Base-by-base conservation (phyloP, 495 filamentous ascomycete genomes). In the Thermothielavioides terrestris region DNA sequence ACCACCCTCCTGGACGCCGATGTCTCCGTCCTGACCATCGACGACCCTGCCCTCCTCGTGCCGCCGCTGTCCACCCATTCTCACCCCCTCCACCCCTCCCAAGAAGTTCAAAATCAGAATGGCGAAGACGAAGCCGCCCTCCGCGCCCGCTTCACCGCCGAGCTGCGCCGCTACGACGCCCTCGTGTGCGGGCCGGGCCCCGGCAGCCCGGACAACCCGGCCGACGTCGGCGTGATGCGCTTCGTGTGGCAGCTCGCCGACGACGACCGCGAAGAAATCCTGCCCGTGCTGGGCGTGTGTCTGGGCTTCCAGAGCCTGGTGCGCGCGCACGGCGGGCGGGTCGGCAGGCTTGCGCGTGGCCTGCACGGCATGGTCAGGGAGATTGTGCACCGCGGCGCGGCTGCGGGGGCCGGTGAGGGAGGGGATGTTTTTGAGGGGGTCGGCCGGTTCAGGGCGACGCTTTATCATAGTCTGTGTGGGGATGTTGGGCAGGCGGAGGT, bases 401-500 rank as follows among this genome's bases (percentile, higher is more conserved):
- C 23, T 12, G 6, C 68, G 22, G 55, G 37, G 20, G 44, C 42
- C 5, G 40, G 43, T 1, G 62, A 46, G 0, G 64, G 46, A 0
- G 54, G 58, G 6, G 62, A 68, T 51, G 68, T 78, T 12, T 80
- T 78, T 50, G 50, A 58, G 0, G 75, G 71, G 12, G 62, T 90
- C 6, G 67, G 72, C 1, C 55, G 69, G 15, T 67, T 91, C 23
- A 70, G 76, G 43, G 88, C 88, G 5, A 91, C 89, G 20, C 76
- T 89, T 42, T 98, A 98, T 63, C 90, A 97, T 63, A 94, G 87
- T 6, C 67, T 95, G 4, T 82, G 85, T 53, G 89, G 80, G n/a
- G 69, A 77, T 55, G 59, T 83, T 37, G 71, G 70, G 1, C 70
- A 73, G 31, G 60, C 65, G 11, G 45, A 41, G 7, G 54, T 70